Evolutionary conservation across 768 basidiomycete species (phyloP), one percentile per base, ranked within the genome.

Genomic region (Suillus luteus): DNA sequence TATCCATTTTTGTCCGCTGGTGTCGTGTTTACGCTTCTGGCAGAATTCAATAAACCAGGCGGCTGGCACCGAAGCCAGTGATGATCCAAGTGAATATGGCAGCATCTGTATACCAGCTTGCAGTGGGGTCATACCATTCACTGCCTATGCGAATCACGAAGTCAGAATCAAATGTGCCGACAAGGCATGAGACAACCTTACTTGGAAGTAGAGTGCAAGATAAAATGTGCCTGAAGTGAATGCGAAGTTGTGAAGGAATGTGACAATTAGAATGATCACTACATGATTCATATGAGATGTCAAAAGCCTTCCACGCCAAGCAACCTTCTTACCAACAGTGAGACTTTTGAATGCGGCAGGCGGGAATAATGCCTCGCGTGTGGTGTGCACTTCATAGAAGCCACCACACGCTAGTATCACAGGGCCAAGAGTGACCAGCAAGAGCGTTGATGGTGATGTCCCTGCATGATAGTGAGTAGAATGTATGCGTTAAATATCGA

Each of bases 161-260:
- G 52, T 64, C 52, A 65, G 58, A 35, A 54, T 64, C 41, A 65
- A 58, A 27, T 31, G 38, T 17, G 62, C 57, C 19, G n/a, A 60
- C 37, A 62, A 38, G 38, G 55, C 62, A 55, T 49, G 58, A 11
- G 48, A 60, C 55, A 41, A 60, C 37, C 79, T 43, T 66, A 91
- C 92, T 83, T 95, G 92, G 75, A 85, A 93, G 74, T 86, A 94
- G 27, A 94, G 75, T 0, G 92, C 90, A 54, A 95, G 85, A 76
- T 92, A 95, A 77, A 91, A 95, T 6, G 92, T 94, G 57, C 91
- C 92, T 38, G 92, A 85, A 66, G 85, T 93, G 75, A 93, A 95
- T 17, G 86, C 87, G 66, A 93, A 82, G 71, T 92, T 92, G 73
- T 94, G 93, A 61, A 94, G 80, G 77, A 93, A 92, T 19, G 85